A percentile compares a stretch with the other conserved stretches of the same genome.
Conservation (phyloP, 768 basidiomycete species). For the Suillus decipiens region DNA sequence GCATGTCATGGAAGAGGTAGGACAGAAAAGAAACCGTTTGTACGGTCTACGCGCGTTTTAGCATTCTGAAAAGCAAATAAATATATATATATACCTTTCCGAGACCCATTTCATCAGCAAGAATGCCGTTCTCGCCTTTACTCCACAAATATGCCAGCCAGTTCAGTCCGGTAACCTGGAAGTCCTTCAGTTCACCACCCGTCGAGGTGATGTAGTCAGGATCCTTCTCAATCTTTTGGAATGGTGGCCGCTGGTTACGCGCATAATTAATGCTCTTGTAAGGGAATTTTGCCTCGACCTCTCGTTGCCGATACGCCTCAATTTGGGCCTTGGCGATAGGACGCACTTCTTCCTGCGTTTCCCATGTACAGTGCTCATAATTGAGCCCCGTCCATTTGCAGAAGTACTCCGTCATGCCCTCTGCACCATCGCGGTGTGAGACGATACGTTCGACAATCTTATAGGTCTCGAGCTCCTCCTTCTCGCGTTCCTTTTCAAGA, state of each 20-base stretch:
- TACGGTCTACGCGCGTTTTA: conserved; percentile 61
- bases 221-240: conserved; percentile 83
- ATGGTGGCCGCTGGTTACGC: conserved; percentile 69
- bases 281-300: conserved; percentile 79
- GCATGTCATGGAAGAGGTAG: conserved; percentile 88
- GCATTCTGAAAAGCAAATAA: conserved; percentile 13
- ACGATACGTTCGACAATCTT: conserved; percentile 92
- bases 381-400: conserved; percentile 96
- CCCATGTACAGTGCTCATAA: conserved; percentile 97
- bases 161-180: conserved; percentile 96
- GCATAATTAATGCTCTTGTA: conserved; percentile 77
- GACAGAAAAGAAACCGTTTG: conserved; percentile 96
- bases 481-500: conserved; percentile 87
- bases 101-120: conserved; percentile 99
- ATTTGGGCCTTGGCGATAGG: conserved; percentile 77
- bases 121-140: conserved; percentile 92
- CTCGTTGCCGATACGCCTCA: conserved; percentile 74
- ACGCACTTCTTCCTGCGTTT: conserved; percentile 77
- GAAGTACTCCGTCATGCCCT: conserved; percentile 78
- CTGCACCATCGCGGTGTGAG: conserved; percentile 65
- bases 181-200: conserved; percentile 92
- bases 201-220: conserved; percentile 80
- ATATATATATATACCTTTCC: conserved; percentile 64
- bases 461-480: conserved; percentile 88
- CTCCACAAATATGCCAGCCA: conserved; percentile 99